Percentiles rank a stretch among this genome's conserved stretches.
phyloP scores from a whole-genome alignment of 1,284 basidiomycete species.

The Puccinia polysora region DNA sequence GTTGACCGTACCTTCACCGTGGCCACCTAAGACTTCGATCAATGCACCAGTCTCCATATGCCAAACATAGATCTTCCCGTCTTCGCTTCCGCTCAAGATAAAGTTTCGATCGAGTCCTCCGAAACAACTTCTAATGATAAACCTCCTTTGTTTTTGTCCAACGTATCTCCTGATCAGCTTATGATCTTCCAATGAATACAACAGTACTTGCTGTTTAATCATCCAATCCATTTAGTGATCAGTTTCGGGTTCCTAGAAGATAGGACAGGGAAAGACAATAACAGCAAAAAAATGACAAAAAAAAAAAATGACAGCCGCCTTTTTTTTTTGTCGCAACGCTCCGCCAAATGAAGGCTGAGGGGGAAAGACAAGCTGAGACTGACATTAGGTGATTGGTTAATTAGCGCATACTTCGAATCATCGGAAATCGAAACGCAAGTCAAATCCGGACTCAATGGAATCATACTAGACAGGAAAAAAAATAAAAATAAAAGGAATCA shows the following conservation, averaged over 20 bases:
- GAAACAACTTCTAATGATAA: conserved; percentile 87
- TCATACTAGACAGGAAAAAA: conserved; percentile 23
- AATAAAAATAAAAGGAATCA: not conserved
- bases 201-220: conserved; percentile 68
- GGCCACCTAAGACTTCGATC: conserved; percentile 76
- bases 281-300: conserved; percentile 1
- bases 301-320: too few species aligned
- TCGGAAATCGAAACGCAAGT: conserved; percentile 81
- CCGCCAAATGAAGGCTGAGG: too few species aligned
- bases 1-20: conserved; percentile 82
- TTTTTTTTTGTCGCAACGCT: too few species aligned
- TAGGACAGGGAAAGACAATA: not conserved
- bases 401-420: conserved; percentile 78
- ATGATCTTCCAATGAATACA: conserved; percentile 69
- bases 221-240: not conserved
- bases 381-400: conserved; percentile 80
- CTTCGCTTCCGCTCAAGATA: conserved; percentile 89
- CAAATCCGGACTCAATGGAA: conserved; percentile 59
- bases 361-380: conserved; percentile 56
- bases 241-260: not conserved
- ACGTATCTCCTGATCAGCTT: conserved; percentile 70
- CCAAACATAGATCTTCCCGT: conserved; percentile 90
- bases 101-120: conserved; percentile 87
- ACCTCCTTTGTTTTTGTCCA: conserved; percentile 72
- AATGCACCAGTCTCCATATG: conserved; percentile 77